Conservation (phyloP, 495 filamentous ascomycete species). For the Talaromyces liani region DNA sequence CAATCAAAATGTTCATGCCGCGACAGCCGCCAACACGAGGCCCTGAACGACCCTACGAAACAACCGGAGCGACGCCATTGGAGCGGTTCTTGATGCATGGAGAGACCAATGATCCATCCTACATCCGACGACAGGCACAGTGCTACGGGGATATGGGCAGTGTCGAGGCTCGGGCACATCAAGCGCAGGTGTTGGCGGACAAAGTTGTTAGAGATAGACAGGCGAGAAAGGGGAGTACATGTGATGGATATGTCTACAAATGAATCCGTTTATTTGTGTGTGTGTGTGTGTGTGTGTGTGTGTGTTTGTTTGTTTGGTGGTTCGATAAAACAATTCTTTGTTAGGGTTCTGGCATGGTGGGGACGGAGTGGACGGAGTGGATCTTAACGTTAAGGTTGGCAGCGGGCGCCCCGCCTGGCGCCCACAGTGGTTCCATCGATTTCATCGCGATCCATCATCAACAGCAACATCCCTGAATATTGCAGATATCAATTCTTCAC, state of each 20-base stretch:
- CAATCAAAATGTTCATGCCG: background rate
- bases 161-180: background rate
- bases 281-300: background rate
- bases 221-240: background rate
- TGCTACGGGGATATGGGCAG: conserved; percentile 14
- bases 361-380: background rate
- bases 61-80: conserved; percentile 11
- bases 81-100: conserved; percentile 20
- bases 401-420: too few species aligned
- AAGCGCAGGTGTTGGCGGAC: background rate
- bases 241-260: background rate
- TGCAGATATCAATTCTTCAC: background rate
- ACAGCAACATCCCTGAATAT: background rate
- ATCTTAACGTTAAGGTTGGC: background rate
- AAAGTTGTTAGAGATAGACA: background rate
- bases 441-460: background rate
- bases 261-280: background rate
- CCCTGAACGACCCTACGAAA: background rate
- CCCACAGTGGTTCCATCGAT: background rate
- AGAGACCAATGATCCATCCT: conserved; percentile 14
- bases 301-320: background rate
- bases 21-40: background rate
- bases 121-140: conserved; percentile 9
- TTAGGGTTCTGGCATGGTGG: background rate
- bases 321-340: background rate